phyloP scores from a whole-genome alignment of 768 basidiomycete genomes.

The Dentipellis sp. region DNA sequence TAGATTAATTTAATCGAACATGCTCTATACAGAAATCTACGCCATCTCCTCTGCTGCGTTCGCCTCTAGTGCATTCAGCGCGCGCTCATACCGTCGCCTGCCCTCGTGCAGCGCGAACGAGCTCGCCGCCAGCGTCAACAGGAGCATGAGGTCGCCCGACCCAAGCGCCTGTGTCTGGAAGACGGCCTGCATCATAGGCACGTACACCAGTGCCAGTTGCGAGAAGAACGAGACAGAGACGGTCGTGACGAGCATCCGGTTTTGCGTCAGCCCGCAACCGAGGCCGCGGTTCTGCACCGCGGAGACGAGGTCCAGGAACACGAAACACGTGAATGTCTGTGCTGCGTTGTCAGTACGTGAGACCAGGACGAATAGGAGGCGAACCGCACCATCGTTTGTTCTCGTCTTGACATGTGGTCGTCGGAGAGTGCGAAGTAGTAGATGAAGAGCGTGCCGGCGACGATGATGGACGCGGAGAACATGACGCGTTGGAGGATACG shows the following conservation, averaged over 20 bases:
- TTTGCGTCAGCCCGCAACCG: slow-evolving; percentile 72
- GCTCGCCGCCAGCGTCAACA: slow-evolving; percentile 56
- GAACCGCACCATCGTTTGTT: slow-evolving; percentile 86
- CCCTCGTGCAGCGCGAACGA: slow-evolving; percentile 72
- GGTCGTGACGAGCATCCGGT: slow-evolving; percentile 84
- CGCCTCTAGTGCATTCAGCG: slow-evolving; percentile 42
- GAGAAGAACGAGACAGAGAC: slow-evolving; percentile 80
- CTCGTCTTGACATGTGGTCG: slow-evolving; percentile 72
- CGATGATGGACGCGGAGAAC: slow-evolving; percentile 92
- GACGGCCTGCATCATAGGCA: slow-evolving; percentile 82
- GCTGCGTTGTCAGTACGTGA: not conserved
- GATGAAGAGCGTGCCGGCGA: slow-evolving; percentile 79
- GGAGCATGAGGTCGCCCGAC: slow-evolving; percentile 54
- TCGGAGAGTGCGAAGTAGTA: slow-evolving; percentile 80
- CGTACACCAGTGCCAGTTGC: slow-evolving; percentile 81
- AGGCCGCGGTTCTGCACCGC: slow-evolving; percentile 92
- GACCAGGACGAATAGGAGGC: not conserved
- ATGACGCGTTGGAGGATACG: slow-evolving; percentile 69
- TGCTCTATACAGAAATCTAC: not conserved
- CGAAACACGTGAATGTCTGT: slow-evolving; percentile 97
- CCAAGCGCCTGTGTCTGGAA: slow-evolving; percentile 89
- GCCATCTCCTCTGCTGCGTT: slow-evolving; percentile 55
- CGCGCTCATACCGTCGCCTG: slow-evolving; percentile 69
- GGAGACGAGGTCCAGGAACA: slow-evolving; percentile 93
- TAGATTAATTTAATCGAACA: no score